A percentile compares a stretch with the other conserved stretches of the same genome.
phyloP scores from a whole-genome alignment of 164 flowering plant species.

The Vitis rupestris region DNA sequence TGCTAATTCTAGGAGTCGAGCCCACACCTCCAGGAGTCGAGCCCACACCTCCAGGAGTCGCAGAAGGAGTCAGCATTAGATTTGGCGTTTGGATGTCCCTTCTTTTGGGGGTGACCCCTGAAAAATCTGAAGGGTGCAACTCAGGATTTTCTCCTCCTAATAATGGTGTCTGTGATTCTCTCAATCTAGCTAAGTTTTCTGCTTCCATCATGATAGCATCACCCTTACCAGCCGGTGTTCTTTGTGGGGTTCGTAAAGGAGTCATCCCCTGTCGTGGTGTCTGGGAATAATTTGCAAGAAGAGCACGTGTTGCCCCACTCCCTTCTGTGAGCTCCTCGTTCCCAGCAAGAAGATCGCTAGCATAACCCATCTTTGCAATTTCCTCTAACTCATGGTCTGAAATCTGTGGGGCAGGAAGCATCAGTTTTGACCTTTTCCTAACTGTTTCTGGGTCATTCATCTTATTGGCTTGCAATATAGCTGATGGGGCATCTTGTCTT shows the following conservation, averaged over 20 bases:
- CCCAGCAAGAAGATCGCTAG: conserved; percentile 79
- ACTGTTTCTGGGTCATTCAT: conserved; percentile 93
- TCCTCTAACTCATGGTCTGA: conserved; percentile 94
- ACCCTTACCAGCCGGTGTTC: conserved; percentile 93
- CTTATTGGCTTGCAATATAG: conserved; percentile 86
- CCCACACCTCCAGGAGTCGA: conserved; percentile 74
- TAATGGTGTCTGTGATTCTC: conserved; percentile 94
- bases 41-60: conserved; percentile 69
- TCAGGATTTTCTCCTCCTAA: conserved; percentile 97
- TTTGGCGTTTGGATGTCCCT: conserved; percentile 90
- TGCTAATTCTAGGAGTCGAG: conserved; percentile 82
- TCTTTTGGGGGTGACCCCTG: conserved; percentile 96
- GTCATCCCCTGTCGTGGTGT: conserved; percentile 89
- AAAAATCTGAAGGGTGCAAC: conserved; percentile 96
- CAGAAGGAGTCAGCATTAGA: conserved; percentile 79
- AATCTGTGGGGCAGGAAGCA: conserved; percentile 97
- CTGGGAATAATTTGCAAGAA: conserved; percentile 80
- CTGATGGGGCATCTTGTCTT: conserved; percentile 91
- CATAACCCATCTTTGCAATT: conserved; percentile 94
- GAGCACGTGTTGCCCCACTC: conserved; percentile 90
- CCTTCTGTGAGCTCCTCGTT: conserved; percentile 78
- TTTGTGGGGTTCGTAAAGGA: conserved; percentile 85
- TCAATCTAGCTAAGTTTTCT: conserved; percentile 86
- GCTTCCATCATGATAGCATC: conserved; percentile 99
- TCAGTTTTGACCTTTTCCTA: conserved; percentile 84